A percentile compares a stretch with the other conserved stretches of the same genome.
These are phyloP conservation scores for Plasmodium ovale DNA, from an alignment of 169 alveolate genomes.

Conservation along the genomic window DNA sequence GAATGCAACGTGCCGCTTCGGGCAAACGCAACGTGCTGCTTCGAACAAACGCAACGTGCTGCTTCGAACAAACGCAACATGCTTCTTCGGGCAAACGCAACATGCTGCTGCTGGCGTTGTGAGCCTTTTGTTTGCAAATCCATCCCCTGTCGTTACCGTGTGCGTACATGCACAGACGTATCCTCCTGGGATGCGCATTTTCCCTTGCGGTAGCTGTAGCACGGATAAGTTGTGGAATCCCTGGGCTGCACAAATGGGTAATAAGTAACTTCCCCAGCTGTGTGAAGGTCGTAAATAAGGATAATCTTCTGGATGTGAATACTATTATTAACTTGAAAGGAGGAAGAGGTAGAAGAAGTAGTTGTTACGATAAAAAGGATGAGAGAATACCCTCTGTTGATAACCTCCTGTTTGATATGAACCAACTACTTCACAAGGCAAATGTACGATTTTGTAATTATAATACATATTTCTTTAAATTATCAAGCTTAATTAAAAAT, in stretches of 20 bases:
- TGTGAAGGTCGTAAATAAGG: conserved; percentile 52
- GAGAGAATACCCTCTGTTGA: conserved; percentile 40
- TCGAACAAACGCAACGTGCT: too few relatives aligned
- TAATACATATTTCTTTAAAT: conserved; percentile 57
- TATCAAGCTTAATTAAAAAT: conserved; percentile 63
- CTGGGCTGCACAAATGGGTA: conserved; percentile 82
- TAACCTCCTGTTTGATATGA: conserved; percentile 79
- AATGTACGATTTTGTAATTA: conserved; percentile 50
- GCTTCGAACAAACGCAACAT: too few relatives aligned
- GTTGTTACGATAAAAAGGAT: background rate
- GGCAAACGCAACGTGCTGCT: too few relatives aligned
- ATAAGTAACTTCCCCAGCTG: conserved; percentile 77
- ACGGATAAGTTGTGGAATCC: conserved; percentile 68
- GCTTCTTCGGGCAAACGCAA: too few relatives aligned
- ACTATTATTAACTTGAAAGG: background rate
- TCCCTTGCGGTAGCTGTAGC: background rate
- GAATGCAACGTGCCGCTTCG: too few relatives aligned
- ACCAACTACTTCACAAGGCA: conserved; percentile 82
- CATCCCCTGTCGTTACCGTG: background rate
- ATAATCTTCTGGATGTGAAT: conserved; percentile 23
- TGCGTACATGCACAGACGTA: conserved; percentile 22
- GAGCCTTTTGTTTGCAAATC: background rate
- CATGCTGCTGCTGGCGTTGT: too few relatives aligned
- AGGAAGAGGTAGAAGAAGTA: background rate
- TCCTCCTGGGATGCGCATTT: background rate